Evolutionary conservation across 2,329 filamentous ascomycete species (phyloP).

Genomic region (Paraconiothyrium sp.): DNA sequence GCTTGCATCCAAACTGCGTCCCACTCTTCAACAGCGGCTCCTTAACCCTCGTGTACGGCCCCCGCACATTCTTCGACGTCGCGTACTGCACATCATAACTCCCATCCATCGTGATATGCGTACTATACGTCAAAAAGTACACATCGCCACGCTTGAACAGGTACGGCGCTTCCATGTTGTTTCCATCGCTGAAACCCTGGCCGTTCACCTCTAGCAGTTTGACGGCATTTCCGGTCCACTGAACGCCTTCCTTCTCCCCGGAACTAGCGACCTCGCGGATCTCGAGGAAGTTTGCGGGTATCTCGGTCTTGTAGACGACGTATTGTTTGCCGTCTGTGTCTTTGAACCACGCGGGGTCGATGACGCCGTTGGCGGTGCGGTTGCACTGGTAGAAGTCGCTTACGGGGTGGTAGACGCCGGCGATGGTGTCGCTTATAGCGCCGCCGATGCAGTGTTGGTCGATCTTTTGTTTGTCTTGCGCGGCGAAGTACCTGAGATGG

Average conservation of each 20-base stretch:
- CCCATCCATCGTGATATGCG: conserved; percentile 11
- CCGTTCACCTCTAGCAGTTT: conserved; percentile 10
- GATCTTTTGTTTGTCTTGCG: conserved; percentile 5
- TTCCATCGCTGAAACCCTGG: conserved; percentile 13
- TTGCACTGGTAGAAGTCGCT: conserved; percentile 15
- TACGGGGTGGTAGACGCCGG: conserved; percentile 8
- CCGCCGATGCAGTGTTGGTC: conserved; percentile 14
- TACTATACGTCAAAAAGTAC: conserved; percentile 16
- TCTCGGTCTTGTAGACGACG: conserved; percentile 15
- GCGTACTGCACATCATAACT: conserved; percentile 16
- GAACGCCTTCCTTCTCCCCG: conserved; percentile 1
- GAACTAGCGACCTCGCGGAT: conserved; percentile 11
- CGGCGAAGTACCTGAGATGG: conserved; percentile 10
- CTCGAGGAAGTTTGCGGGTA: conserved; percentile 13
- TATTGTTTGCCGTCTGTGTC: conserved; percentile 11
- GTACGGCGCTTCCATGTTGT: conserved; percentile 16
- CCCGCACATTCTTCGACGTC: conserved; percentile 10
- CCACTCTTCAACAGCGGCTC: conserved; percentile 10
- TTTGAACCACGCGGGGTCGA: conserved; percentile 17
- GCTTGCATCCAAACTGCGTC: conserved; percentile 13
- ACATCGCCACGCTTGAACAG: conserved; percentile 9
- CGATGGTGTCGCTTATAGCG: conserved; percentile 7
- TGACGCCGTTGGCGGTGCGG: conserved; percentile 11
- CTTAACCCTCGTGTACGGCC: conserved; percentile 12
- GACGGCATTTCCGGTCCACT: conserved; percentile 3